Evolutionary conservation across 192 early-diverging fungal species (phyloP).

Genomic region (Backusella morwellensis): DNA sequence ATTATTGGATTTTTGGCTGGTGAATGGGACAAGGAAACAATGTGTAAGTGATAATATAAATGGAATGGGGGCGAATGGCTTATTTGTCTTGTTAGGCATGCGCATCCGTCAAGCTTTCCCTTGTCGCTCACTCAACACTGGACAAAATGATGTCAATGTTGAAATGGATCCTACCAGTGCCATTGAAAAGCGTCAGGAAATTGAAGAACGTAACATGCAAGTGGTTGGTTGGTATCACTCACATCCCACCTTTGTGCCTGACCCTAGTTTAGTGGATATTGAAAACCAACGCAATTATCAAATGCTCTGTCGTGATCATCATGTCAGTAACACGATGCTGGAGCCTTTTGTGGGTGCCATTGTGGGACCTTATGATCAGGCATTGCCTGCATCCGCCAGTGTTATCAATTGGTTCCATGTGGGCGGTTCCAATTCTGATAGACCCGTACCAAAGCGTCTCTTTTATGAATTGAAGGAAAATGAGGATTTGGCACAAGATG

Average conservation of each 20-base stretch:
- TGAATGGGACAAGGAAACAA: slow-evolving; percentile 58
- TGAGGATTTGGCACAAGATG: slow-evolving; percentile 41
- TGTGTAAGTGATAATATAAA: slow-evolving; percentile 19
- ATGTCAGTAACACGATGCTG: slow-evolving; percentile 26
- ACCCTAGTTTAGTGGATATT: slow-evolving; percentile 87
- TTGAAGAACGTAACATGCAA: slow-evolving; percentile 65
- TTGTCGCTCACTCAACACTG: slow-evolving; percentile 70
- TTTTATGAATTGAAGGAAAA: slow-evolving; percentile 57
- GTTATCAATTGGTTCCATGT: slow-evolving; percentile 90
- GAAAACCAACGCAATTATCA: slow-evolving; percentile 89
- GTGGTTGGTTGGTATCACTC: slow-evolving; percentile 97
- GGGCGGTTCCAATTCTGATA: slow-evolving; percentile 48
- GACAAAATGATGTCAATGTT: slow-evolving; percentile 76
- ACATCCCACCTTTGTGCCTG: slow-evolving; percentile 86
- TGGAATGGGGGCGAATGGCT: background rate
- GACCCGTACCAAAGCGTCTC: slow-evolving; percentile 65
- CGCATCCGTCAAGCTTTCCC: slow-evolving; percentile 68
- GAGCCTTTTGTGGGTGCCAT: slow-evolving; percentile 92
- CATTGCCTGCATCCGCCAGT: slow-evolving; percentile 71
- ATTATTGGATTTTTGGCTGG: slow-evolving; percentile 90
- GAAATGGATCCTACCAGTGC: slow-evolving; percentile 87
- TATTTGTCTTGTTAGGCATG: slow-evolving; percentile 40
- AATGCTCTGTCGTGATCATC: slow-evolving; percentile 65
- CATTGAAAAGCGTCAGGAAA: slow-evolving; percentile 70
- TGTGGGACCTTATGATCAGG: slow-evolving; percentile 83